Base-by-base conservation (phyloP, 2,329 filamentous ascomycete genomes). In the Phyllosticta citribraziliensis region DNA sequence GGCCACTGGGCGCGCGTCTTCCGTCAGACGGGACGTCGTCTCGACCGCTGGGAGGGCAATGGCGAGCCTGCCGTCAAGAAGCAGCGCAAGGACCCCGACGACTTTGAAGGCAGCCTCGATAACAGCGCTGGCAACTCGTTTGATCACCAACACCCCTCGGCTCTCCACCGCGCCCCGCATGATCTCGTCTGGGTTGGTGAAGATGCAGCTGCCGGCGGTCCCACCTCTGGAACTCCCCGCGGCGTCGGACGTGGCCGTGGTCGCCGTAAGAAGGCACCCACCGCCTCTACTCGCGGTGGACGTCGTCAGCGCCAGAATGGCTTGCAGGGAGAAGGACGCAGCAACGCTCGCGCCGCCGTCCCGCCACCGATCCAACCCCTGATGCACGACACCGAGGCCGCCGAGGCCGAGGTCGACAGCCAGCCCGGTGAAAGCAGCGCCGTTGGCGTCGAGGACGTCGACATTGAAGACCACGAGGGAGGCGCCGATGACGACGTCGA, bases 1-100 rank as follows among this genome's bases (percentile, higher is more conserved):
- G 80, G 81, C 60, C 79, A 83, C 1, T 86, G 89, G 62, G 82
- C 84, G 3, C 84, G 87, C 11, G 82, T 88, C 8, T 74, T 93
- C 19, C 78, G 86, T 58, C 81, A 87, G 17, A 80, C 81, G 1
- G 76, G 80, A 20, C 81, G 89, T 27, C 80, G 89, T 51, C 76
- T 93, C n/a, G 77, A 82, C 58, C 81, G 89, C 33, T 93, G 89
- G 89, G 80, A 84, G 11, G 60, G 60, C 52, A 60, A 63, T 27
- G 63, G 58, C 2, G 61, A 62, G 19, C 59, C 57, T 14, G 61
- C 55, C 22, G 51, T 50, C 24, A 33, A 53, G 24, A 57, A 61
- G 60, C 55, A 57, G 30, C 55, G 55, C 30, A 57, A 47, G 12
- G 60, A 58, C 25, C 51, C 51, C 19, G 60, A 25, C 51, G 60